Conservation (phyloP, 441 rosid genomes). For the Euphorbia celastroides region DNA sequence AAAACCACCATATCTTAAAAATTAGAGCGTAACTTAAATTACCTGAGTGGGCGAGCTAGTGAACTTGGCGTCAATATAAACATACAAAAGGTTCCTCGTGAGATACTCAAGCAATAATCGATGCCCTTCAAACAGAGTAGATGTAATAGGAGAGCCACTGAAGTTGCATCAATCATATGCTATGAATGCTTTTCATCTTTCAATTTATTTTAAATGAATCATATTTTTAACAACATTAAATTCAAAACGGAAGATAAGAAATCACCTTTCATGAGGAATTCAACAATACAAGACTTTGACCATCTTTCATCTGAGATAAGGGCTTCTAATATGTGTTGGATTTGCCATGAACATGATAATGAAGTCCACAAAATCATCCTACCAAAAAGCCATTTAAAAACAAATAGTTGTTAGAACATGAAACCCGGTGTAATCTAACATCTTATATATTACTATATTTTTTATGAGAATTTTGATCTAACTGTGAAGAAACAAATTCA, state of each 20-base stretch:
- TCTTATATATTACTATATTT: neutral
- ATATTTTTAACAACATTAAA: neutral
- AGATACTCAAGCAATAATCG: constrained; percentile 88
- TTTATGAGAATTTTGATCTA: neutral
- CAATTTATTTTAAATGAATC: neutral
- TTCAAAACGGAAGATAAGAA: constrained; percentile 6
- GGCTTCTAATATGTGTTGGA: constrained; percentile 79
- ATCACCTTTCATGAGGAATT: constrained; percentile 94
- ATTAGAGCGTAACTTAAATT: constrained; percentile 24
- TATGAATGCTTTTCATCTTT: constrained; percentile 5
- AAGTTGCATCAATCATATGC: constrained; percentile 23
- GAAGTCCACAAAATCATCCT: constrained; percentile 99
- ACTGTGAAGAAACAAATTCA: neutral
- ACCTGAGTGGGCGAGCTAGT: constrained; percentile 99
- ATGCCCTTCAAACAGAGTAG: constrained; percentile 90
- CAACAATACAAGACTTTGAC: constrained; percentile 98
- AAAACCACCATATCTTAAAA: constrained; percentile 11
- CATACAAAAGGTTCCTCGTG: constrained; percentile 94
- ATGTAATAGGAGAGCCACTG: constrained; percentile 84
- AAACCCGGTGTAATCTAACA: neutral
- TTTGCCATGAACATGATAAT: constrained; percentile 98
- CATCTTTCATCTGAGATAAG: constrained; percentile 98
- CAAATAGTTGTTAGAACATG: neutral
- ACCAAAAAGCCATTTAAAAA: constrained; percentile 23
- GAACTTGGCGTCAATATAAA: constrained; percentile 98